These are phyloP conservation scores for Gracilaria gracilis DNA, from an alignment of 23 red algal species.

Conservation along the genomic window DNA sequence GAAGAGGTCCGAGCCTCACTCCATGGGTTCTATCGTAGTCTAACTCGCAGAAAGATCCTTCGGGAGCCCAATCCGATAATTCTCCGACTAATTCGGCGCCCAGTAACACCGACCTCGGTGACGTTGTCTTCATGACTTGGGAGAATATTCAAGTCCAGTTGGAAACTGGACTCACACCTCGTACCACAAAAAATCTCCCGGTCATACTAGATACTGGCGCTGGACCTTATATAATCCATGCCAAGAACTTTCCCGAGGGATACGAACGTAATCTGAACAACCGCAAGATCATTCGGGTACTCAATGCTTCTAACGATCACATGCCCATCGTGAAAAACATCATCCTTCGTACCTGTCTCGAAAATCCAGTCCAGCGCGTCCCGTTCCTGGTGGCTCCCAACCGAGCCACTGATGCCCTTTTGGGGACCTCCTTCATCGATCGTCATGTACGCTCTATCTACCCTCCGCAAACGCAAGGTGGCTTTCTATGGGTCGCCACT, in stretches of 20 bases:
- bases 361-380: neutral
- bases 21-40: neutral
- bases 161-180: neutral
- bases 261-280: neutral
- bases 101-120: no score
- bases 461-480: neutral
- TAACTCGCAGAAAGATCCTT: neutral
- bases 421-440: slow-evolving; percentile 27
- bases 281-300: neutral
- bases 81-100: neutral
- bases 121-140: neutral
- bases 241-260: neutral
- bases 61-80: neutral
- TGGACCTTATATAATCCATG: slow-evolving; percentile 25
- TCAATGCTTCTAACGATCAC: no score
- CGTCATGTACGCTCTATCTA: neutral
- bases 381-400: neutral
- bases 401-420: neutral
- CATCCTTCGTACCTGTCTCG: neutral
- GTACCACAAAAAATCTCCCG: neutral
- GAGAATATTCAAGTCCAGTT: neutral
- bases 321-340: neutral
- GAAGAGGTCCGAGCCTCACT: neutral
- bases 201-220: neutral
- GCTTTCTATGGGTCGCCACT: neutral